phyloP scores from a whole-genome alignment of 2,329 filamentous ascomycete genomes.

The Colletotrichum brevisporum region DNA sequence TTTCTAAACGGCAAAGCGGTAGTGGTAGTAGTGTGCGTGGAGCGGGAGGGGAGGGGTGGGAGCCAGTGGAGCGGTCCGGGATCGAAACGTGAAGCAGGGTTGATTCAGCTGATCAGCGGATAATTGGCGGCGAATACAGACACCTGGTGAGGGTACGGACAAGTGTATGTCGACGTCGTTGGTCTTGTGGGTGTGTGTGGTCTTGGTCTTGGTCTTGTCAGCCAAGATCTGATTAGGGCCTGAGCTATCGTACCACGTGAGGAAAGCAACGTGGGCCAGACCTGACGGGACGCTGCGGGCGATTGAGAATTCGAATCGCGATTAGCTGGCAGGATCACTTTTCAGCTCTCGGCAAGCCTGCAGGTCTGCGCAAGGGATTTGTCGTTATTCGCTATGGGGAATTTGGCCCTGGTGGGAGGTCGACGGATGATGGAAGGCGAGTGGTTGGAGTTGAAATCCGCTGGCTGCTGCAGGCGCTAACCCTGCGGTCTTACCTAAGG shows the following conservation, averaged over 20 bases:
- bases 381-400: conserved; percentile 1
- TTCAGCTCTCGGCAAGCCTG: not conserved
- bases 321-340: conserved; percentile 2
- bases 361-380: not conserved
- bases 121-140: conserved; percentile 17
- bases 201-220: conserved; percentile 7
- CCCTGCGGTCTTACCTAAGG: too few relatives aligned
- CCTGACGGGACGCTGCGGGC: not conserved
- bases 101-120: not conserved
- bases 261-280: not conserved
- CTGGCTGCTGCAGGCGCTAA: too few relatives aligned
- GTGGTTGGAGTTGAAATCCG: too few relatives aligned
- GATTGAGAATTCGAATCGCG: not conserved
- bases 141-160: not conserved
- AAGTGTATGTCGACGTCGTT: not conserved
- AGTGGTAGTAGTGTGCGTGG: conserved; percentile 3
- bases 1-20: conserved; percentile 18
- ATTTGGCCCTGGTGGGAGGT: conserved; percentile 14
- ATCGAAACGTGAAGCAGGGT: not conserved
- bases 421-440: too few relatives aligned
- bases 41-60: conserved; percentile 7
- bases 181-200: not conserved
- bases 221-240: conserved; percentile 23
- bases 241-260: conserved; percentile 21
- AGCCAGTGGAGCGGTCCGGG: conserved; percentile 16